Evolutionary conservation across 2,329 filamentous ascomycete genomes (phyloP).

Genomic region (Xylariaceae sp.): DNA sequence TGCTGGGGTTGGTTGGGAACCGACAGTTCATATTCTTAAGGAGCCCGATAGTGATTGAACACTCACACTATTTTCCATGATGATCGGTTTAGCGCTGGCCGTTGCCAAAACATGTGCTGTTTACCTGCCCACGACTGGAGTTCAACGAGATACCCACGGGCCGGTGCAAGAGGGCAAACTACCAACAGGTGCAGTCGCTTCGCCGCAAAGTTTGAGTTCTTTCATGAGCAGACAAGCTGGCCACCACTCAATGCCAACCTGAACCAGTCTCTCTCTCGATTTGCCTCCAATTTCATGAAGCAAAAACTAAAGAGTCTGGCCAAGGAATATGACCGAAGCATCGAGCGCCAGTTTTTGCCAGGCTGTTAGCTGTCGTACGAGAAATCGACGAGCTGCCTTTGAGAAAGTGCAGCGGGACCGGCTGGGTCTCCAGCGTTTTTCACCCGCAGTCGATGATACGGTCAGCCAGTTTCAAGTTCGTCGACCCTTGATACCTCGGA

Average conservation of each 20-base stretch:
- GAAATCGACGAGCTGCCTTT: conserved; percentile 26
- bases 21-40: no score
- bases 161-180: no score
- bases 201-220: no score
- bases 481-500: conserved; percentile 22
- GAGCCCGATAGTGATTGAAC: no score
- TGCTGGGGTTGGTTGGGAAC: no score
- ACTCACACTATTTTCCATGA: no score
- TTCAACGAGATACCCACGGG: no score
- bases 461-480: conserved; percentile 18
- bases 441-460: conserved; percentile 20
- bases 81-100: no score
- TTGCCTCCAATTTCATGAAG: conserved; percentile 25
- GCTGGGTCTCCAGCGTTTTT: conserved; percentile 21
- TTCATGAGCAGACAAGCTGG: conserved; percentile 2
- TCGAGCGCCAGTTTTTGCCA: conserved; percentile 26
- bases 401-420: conserved; percentile 24
- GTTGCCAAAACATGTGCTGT: no score
- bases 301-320: conserved; percentile 25
- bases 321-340: conserved; percentile 23
- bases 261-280: conserved; percentile 25
- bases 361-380: conserved; percentile 22
- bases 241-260: conserved; percentile 17
- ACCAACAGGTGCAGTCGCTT: no score
- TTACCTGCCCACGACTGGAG: no score